Conservation (phyloP, 1,139 yeast genomes). For the Geotrichum klebahnii region DNA sequence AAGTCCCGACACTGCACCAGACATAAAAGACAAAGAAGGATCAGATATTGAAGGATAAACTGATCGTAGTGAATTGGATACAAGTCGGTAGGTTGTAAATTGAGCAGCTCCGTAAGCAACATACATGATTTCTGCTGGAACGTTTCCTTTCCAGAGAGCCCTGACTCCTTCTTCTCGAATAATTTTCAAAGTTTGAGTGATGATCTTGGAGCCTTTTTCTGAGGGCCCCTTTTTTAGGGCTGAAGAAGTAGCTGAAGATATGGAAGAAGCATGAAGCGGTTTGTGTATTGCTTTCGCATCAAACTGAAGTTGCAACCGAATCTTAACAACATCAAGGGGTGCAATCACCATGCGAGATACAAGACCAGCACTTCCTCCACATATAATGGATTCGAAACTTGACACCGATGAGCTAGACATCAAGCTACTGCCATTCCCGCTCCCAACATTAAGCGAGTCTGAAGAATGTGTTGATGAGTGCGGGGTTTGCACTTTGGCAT, state of each 20-base stretch:
- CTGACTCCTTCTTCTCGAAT: constrained; percentile 50
- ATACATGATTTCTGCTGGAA: constrained; percentile 86
- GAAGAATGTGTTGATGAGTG: not conserved
- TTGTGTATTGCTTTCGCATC: constrained; percentile 11
- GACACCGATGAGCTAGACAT: constrained; percentile 34
- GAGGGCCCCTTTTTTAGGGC: not conserved
- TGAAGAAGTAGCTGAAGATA: not conserved
- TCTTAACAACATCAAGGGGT: constrained; percentile 85
- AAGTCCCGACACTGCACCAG: constrained; percentile 77
- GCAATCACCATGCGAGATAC: constrained; percentile 56
- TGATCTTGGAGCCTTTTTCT: constrained; percentile 22
- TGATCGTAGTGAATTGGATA: constrained; percentile 45
- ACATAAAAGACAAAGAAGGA: constrained; percentile 51
- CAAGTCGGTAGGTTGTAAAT: constrained; percentile 63
- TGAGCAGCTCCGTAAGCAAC: constrained; percentile 81
- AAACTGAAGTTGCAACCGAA: constrained; percentile 65
- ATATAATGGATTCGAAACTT: constrained; percentile 45
- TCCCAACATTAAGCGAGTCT: constrained; percentile 8
- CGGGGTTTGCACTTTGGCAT: not conserved
- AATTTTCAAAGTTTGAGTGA: constrained; percentile 41
- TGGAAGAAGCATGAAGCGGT: too few relatives aligned
- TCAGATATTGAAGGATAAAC: constrained; percentile 37
- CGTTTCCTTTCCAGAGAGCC: constrained; percentile 90
- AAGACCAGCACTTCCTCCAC: constrained; percentile 74
- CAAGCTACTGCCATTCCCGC: constrained; percentile 23